Evolutionary conservation across 2,329 filamentous ascomycete species (phyloP).

Genomic region (Talaromyces sp.): DNA sequence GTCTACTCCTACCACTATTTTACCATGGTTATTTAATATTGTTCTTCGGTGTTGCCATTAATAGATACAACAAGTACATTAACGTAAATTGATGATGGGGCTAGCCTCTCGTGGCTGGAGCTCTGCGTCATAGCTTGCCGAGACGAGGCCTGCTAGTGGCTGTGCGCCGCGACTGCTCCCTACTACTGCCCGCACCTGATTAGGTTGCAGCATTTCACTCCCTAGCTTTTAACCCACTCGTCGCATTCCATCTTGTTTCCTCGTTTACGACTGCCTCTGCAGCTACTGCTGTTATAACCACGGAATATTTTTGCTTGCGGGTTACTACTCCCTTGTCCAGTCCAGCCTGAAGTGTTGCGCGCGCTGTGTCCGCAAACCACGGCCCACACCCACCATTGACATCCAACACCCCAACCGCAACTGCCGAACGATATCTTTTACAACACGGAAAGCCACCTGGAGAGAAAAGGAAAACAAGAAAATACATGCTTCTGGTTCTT

Average conservation of each 20-base stretch:
- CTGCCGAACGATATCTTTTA: background rate
- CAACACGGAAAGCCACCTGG: background rate
- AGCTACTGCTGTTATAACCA: background rate
- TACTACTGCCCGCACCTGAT: conserved; percentile 8
- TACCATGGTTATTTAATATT: background rate
- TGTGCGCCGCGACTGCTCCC: conserved; percentile 3
- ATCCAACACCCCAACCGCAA: background rate
- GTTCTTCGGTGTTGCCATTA: background rate
- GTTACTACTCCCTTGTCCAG: background rate
- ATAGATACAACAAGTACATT: background rate
- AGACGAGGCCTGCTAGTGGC: conserved; percentile 1
- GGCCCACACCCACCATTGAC: background rate
- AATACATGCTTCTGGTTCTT: background rate
- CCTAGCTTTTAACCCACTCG: background rate
- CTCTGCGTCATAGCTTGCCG: conserved; percentile 1
- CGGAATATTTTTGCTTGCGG: background rate
- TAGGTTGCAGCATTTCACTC: conserved; percentile 13
- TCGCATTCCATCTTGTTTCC: background rate
- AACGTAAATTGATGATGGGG: too few relatives aligned
- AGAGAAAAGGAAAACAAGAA: background rate
- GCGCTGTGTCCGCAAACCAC: background rate
- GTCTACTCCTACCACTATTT: background rate
- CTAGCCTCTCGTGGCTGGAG: background rate
- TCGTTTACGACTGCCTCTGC: background rate
- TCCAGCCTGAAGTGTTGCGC: background rate